These are phyloP conservation scores for Saccharomyces jurei DNA, from an alignment of 805 yeast species.

Conservation along the genomic window DNA sequence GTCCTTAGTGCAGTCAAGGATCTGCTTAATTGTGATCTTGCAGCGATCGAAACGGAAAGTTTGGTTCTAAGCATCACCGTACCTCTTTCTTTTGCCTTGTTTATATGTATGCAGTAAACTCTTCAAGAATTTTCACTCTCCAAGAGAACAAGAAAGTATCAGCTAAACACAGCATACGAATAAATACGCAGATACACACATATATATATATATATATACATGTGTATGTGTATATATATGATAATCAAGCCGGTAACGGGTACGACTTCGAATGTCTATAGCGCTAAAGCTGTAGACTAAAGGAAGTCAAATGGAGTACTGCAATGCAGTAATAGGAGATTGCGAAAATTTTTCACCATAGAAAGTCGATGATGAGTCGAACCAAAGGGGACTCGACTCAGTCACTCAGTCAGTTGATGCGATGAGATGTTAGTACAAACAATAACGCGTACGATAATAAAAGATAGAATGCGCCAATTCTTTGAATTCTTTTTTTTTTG, in stretches of 20 bases:
- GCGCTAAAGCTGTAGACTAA: background rate
- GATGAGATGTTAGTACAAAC: background rate
- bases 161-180: background rate
- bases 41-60: background rate
- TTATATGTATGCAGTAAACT: background rate
- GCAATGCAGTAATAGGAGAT: background rate
- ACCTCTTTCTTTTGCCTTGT: background rate
- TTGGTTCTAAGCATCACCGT: background rate
- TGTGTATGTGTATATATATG: background rate
- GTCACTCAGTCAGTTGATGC: background rate
- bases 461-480: background rate
- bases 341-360: background rate
- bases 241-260: background rate
- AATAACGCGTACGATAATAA: background rate
- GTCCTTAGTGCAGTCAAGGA: background rate
- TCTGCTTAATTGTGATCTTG: background rate
- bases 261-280: background rate
- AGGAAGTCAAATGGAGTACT: background rate
- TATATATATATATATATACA: background rate
- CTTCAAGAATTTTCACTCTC: background rate
- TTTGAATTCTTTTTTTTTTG: background rate
- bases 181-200: background rate
- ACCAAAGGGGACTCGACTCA: background rate
- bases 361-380: background rate
- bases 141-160: background rate